phyloP scores from a whole-genome alignment of 2,329 filamentous ascomycete species.

The Colletotrichum higginsianum region DNA sequence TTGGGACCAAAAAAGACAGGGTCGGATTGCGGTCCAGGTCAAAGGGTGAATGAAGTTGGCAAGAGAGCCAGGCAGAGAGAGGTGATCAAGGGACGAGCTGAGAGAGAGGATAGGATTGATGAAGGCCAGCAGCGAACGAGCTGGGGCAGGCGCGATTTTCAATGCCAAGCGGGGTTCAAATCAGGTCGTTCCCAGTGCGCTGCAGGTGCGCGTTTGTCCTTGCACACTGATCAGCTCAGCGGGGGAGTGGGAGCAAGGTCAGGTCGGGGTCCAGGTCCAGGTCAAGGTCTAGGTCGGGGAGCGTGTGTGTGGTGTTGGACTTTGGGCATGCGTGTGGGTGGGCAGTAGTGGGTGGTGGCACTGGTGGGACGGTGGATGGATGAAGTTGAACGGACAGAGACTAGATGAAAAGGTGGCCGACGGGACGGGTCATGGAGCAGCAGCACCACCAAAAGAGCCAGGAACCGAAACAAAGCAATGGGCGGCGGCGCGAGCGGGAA shows the following conservation, averaged over 20 bases:
- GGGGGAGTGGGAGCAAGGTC: constrained; percentile 8
- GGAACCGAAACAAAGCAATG: constrained; percentile 1
- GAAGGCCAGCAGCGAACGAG: constrained; percentile 24
- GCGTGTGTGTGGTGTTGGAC: constrained; percentile 7
- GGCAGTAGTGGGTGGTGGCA: not conserved
- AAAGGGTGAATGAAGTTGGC: constrained; percentile 2
- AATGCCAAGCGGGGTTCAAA: constrained; percentile 43
- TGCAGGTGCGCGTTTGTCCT: constrained; percentile 30
- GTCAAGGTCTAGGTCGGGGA: not conserved
- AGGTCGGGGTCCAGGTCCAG: constrained; percentile 12
- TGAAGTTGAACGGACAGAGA: constrained; percentile 18
- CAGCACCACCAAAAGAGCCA: not conserved
- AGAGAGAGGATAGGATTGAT: constrained; percentile 10
- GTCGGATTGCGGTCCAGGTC: constrained; percentile 2
- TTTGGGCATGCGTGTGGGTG: not conserved
- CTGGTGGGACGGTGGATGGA: constrained; percentile 12
- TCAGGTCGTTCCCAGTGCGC: constrained; percentile 39
- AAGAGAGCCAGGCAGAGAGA: constrained; percentile 3
- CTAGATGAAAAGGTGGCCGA: not conserved
- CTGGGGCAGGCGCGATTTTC: constrained; percentile 43
- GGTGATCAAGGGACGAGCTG: constrained; percentile 10
- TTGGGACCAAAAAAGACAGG: not conserved
- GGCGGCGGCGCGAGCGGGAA: not conserved
- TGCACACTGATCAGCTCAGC: constrained; percentile 36
- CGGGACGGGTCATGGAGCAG: not conserved